phyloP scores from a whole-genome alignment of 2,329 filamentous ascomycete genomes.

The Dothideomycetes sp. region DNA sequence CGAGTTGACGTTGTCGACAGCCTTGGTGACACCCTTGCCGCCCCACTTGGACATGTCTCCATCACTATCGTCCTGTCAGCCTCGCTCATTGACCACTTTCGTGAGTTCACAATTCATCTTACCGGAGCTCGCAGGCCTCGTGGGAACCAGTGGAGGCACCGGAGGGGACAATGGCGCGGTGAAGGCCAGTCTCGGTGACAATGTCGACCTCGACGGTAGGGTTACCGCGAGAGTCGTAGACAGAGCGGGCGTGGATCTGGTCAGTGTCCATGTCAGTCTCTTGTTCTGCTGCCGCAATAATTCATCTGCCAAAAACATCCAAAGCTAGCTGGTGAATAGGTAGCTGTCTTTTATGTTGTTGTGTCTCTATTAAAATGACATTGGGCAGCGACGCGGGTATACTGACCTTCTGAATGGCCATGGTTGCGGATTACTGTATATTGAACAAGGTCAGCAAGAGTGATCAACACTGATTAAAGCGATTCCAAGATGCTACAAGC shows the following conservation, averaged over 20 bases:
- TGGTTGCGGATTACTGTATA: not conserved
- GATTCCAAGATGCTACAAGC: too few species aligned
- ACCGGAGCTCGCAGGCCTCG: slow-evolving; percentile 40
- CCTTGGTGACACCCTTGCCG: slow-evolving; percentile 45
- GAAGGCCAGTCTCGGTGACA: slow-evolving; percentile 89
- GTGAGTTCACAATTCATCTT: not conserved
- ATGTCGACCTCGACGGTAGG: slow-evolving; percentile 98
- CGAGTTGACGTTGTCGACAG: slow-evolving; percentile 44
- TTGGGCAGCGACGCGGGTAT: not conserved
- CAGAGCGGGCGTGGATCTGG: slow-evolving; percentile 56
- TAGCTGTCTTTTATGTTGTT: too few species aligned
- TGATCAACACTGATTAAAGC: too few species aligned
- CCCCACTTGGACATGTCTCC: slow-evolving; percentile 41
- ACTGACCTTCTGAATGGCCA: not conserved
- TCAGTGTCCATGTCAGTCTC: slow-evolving; percentile 52
- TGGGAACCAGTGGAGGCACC: slow-evolving; percentile 74
- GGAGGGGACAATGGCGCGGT: slow-evolving; percentile 94
- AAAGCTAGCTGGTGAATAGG: too few species aligned
- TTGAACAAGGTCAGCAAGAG: not conserved
- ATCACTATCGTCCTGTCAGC: not conserved
- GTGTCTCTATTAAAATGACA: too few species aligned
- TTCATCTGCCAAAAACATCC: too few species aligned
- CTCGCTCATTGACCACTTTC: slow-evolving; percentile 22
- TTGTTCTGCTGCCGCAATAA: not conserved
- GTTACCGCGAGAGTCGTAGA: slow-evolving; percentile 97